Conservation (phyloP, 1,139 yeast genomes). For the Debaryomyces fabryi region DNA sequence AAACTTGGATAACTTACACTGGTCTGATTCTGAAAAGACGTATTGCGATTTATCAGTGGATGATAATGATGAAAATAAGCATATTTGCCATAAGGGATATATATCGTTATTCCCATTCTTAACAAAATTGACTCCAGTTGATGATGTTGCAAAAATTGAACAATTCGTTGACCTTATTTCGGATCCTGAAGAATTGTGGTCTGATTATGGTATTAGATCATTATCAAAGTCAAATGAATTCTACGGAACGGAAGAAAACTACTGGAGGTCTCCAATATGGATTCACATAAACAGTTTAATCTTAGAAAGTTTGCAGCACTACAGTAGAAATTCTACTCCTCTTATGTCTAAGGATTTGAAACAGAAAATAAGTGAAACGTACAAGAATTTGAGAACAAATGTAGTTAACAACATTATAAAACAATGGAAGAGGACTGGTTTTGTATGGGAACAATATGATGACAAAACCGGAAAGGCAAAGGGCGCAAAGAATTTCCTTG, state of each 20-base stretch:
- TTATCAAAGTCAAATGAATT: conserved; percentile 66
- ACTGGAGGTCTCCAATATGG: conserved; percentile 98
- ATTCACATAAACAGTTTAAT: conserved; percentile 84
- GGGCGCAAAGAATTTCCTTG: conserved; percentile 88
- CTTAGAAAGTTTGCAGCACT: conserved; percentile 68
- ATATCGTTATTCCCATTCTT: conserved; percentile 84
- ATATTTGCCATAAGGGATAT: conserved; percentile 88
- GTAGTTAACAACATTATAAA: conserved; percentile 67
- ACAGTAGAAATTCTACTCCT: conserved; percentile 30
- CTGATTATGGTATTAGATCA: conserved; percentile 79
- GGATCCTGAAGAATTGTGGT: conserved; percentile 77
- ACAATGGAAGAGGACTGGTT: conserved; percentile 77
- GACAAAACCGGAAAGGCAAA: conserved; percentile 73
- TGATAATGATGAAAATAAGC: conserved; percentile 63
- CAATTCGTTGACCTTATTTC: conserved; percentile 58
- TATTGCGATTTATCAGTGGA: conserved; percentile 86
- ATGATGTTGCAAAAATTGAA: conserved; percentile 51
- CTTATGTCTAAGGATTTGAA: conserved; percentile 33
- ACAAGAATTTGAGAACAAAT: conserved; percentile 61
- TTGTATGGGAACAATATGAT: conserved; percentile 90
- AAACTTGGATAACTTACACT: conserved; percentile 74
- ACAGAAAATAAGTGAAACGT: conserved; percentile 42
- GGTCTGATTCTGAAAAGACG: conserved; percentile 68
- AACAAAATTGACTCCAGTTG: conserved; percentile 61
- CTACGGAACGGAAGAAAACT: conserved; percentile 82